Conservation (phyloP, 345 rosid genomes). For the Ceriops zippeliana region DNA sequence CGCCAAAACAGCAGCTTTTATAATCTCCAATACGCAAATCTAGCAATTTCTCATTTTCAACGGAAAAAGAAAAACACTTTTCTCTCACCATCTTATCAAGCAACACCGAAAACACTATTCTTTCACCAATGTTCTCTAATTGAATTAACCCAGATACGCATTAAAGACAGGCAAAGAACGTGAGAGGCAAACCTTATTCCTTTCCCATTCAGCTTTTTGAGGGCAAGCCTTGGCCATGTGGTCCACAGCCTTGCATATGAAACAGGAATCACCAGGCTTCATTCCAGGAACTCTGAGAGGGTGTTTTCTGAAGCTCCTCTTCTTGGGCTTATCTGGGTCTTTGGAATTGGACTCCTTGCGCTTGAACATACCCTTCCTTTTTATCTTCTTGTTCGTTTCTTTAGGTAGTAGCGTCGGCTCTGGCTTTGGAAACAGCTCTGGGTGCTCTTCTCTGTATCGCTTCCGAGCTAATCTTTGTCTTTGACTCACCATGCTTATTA, state of each 20-base stretch:
- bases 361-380: constrained; percentile 63
- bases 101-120: too few species aligned
- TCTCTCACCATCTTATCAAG: too few species aligned
- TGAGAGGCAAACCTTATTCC: constrained; percentile 56
- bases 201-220: constrained; percentile 81
- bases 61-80: not conserved
- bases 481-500: constrained; percentile 56
- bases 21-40: not conserved
- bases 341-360: constrained; percentile 40
- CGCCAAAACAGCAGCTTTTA: constrained; percentile 16
- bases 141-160: not conserved
- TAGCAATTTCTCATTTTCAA: not conserved
- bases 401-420: constrained; percentile 67
- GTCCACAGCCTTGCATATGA: constrained; percentile 65
- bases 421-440: constrained; percentile 60
- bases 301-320: constrained; percentile 48
- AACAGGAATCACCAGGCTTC: constrained; percentile 94
- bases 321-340: constrained; percentile 29
- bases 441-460: constrained; percentile 53
- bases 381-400: constrained; percentile 60
- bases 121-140: too few species aligned
- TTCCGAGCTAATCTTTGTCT: constrained; percentile 77
- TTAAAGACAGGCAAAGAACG: not conserved
- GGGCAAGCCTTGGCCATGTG: constrained; percentile 89
- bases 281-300: constrained; percentile 89